Conservation (phyloP, 129 eudicot genomes). For the Saussurea involucrata region DNA sequence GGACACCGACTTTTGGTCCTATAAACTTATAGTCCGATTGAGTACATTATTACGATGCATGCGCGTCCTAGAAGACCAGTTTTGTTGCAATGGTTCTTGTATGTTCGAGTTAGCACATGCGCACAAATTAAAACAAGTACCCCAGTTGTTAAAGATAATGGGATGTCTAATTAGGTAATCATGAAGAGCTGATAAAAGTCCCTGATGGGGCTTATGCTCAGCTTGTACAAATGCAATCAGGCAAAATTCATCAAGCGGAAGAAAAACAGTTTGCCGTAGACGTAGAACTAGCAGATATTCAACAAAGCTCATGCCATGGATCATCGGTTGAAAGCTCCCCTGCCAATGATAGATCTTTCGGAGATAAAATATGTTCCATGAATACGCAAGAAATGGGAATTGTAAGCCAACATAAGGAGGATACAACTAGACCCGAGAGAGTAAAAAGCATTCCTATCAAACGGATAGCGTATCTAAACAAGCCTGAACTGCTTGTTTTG, state of each 20-base stretch:
- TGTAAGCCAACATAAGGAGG: slow-evolving; percentile 13
- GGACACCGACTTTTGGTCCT: not conserved
- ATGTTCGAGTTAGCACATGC: not conserved
- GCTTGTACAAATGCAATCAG: slow-evolving; percentile 51
- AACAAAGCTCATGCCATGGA: slow-evolving; percentile 21
- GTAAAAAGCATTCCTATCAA: slow-evolving; percentile 7
- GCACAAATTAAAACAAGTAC: not conserved
- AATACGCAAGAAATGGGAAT: slow-evolving; percentile 14
- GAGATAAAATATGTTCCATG: slow-evolving; percentile 17
- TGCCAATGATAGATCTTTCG: not conserved
- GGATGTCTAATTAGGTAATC: slow-evolving; percentile 38
- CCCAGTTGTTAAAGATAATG: not conserved
- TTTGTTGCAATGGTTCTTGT: not conserved
- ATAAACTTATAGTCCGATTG: not conserved
- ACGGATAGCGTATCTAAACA: slow-evolving; percentile 38
- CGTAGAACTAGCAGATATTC: not conserved
- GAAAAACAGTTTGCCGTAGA: not conserved
- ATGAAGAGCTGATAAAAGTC: slow-evolving; percentile 44
- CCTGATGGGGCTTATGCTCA: slow-evolving; percentile 57
- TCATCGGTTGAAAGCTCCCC: slow-evolving; percentile 6
- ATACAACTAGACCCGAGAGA: not conserved
- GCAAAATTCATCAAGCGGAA: slow-evolving; percentile 26
- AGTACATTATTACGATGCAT: too few species aligned
- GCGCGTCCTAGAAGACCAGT: not conserved
- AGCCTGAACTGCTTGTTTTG: slow-evolving; percentile 43